Conservation (phyloP, 257 asterid genomes). For the Petunia axillaris region DNA sequence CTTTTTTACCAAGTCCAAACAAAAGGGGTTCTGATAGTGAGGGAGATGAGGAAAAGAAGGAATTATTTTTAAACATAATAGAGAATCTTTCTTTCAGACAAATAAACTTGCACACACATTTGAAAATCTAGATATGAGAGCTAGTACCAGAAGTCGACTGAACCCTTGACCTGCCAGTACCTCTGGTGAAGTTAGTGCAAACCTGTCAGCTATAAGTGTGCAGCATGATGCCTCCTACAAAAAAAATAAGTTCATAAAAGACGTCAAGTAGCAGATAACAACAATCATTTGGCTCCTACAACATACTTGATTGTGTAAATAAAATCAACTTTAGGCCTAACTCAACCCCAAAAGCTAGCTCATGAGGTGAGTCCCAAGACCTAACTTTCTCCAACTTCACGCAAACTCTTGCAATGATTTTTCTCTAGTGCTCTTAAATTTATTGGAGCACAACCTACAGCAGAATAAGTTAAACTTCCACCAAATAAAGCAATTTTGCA, state of each 20-base stretch:
- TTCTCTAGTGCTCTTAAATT: neutral
- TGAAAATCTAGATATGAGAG: neutral
- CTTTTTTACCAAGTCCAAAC: neutral
- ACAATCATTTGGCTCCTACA: neutral
- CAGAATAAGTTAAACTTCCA: neutral
- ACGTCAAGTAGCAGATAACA: neutral
- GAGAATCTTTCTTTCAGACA: neutral
- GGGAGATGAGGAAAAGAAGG: neutral
- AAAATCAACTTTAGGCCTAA: neutral
- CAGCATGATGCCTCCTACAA: conserved; percentile 80
- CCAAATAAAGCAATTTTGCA: neutral
- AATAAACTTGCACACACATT: neutral
- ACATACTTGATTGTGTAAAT: neutral
- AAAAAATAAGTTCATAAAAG: neutral
- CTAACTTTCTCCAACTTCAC: conserved; percentile 7
- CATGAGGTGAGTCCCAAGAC: neutral
- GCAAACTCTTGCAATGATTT: neutral
- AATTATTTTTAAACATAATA: neutral
- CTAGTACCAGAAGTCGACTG: conserved; percentile 76
- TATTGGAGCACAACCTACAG: neutral
- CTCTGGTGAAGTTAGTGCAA: conserved; percentile 61
- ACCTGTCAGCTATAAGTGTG: conserved; percentile 66
- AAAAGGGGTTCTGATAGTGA: neutral
- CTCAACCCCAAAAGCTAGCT: neutral
- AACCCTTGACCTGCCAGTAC: conserved; percentile 77